Conservation (phyloP, 1,284 basidiomycete genomes). For the Cutaneotrichosporon mucoides region DNA sequence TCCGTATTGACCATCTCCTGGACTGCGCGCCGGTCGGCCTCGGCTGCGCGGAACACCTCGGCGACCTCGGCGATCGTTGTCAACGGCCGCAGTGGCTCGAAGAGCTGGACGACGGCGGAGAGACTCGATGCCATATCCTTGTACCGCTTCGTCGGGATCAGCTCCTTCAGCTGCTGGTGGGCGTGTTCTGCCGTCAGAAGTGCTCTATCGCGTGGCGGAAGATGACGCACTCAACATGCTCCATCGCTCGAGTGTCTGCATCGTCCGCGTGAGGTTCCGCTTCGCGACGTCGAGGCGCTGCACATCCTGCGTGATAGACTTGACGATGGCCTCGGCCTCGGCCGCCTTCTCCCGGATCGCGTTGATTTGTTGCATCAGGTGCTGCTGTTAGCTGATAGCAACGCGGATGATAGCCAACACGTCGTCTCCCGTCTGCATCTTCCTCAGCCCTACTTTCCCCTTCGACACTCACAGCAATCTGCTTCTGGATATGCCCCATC, state of each 20-base stretch:
- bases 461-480: slow-evolving; percentile 71
- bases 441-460: too few relatives aligned
- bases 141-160: slow-evolving; percentile 72
- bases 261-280: slow-evolving; percentile 81
- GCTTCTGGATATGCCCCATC: slow-evolving; percentile 84
- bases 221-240: slow-evolving; percentile 79
- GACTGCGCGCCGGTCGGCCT: slow-evolving; percentile 71
- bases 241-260: slow-evolving; percentile 84
- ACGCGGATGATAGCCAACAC: too few relatives aligned
- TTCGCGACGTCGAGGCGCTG: slow-evolving; percentile 92
- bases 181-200: slow-evolving; percentile 67
- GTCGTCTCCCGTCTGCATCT: too few relatives aligned
- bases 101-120: slow-evolving; percentile 81
- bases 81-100: slow-evolving; percentile 69
- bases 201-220: too few relatives aligned
- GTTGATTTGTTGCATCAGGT: slow-evolving; percentile 87
- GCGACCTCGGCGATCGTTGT: slow-evolving; percentile 69
- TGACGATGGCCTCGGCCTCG: slow-evolving; percentile 91
- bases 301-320: slow-evolving; percentile 94
- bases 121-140: slow-evolving; percentile 76
- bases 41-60: slow-evolving; percentile 69
- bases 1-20: slow-evolving; percentile 75
- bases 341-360: slow-evolving; percentile 91
- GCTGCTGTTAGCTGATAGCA: slow-evolving; percentile 53
- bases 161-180: slow-evolving; percentile 71